Percentiles rank a stretch among this genome's conserved stretches.
Evolutionary conservation across 345 rosid species (phyloP).

Genomic region (Salix dunnii): DNA sequence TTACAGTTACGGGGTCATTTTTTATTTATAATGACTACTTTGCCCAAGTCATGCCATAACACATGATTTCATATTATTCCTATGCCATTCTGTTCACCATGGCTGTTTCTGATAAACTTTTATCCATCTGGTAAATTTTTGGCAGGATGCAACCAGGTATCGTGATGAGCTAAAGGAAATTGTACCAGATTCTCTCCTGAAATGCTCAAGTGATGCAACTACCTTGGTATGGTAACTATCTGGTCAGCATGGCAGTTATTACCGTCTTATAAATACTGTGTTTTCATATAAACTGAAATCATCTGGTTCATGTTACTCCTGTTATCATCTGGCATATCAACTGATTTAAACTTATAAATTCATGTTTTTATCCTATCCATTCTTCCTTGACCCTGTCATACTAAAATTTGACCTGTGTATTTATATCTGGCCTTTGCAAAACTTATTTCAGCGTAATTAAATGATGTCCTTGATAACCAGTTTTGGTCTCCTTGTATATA

Average conservation of each 20-base stretch:
- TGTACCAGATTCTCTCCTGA: slow-evolving; percentile 57
- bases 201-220: slow-evolving; percentile 68
- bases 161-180: slow-evolving; percentile 56
- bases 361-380: neutral
- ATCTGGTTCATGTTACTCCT: slow-evolving; percentile 4
- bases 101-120: neutral
- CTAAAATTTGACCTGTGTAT: neutral
- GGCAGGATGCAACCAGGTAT: slow-evolving; percentile 59
- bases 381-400: neutral
- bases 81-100: neutral
- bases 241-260: neutral
- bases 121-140: slow-evolving; percentile 10
- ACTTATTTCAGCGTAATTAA: neutral
- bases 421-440: neutral
- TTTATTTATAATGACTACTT: neutral
- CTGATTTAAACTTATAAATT: neutral
- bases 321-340: neutral
- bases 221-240: slow-evolving; percentile 48
- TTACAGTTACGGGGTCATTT: neutral
- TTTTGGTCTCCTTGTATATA: neutral
- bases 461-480: neutral
- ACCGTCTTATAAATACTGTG: neutral
- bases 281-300: neutral
- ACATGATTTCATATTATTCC: neutral
- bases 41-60: neutral